Base-by-base conservation (phyloP, 371 early-diverging fungal genomes). In the Polyrhizophydium stewartii region DNA sequence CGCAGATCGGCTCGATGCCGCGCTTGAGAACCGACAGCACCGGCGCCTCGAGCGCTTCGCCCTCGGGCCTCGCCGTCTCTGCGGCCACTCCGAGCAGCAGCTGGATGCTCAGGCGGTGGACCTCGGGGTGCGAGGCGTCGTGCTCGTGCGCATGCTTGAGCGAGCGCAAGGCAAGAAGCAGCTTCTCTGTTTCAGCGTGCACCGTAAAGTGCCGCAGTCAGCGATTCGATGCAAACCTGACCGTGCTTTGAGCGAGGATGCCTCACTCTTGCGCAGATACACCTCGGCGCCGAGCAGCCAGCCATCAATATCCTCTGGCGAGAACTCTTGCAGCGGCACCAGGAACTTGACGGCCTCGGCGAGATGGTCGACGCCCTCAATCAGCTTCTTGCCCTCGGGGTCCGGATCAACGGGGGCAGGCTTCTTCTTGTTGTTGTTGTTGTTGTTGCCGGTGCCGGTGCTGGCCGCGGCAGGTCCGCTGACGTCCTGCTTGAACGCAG, bases 271-370 rank as follows among this genome's bases (percentile, higher is more conserved):
- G 56, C 90, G 83, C 60, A 89, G 55, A 64, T 91, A 91, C 19
- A 93, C 85, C 58, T 88, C 88, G 64, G 85, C 86, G 24, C 85
- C 88, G 51, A 89, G 74, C 24, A 82, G 58, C 55, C 91, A 88
- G 10, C 87, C 85, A 60, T 88, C 85, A 21, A 77, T 53, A 2
- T 61, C 38, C 5, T 38, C 53, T 10, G 67, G 63, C 52, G 65
- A 63, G 60, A 86, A 63, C 27, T 78, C 77, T 59, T 85, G 78
- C 33, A 95, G 76, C 9, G 86, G 87, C 67, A 84, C 79, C 55
- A 92, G 71, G 58, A 92, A 91, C 72, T 85, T 83, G 59, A 86
- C 81, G 1, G 92, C 90, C 53, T 87, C 89, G 7, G 77, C 86
- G 38, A 93, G 73, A 43, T 88, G 87, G 66, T 87, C 86, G 28